Evolutionary conservation across 345 rosid genomes (phyloP).

Genomic region (Eucalyptus victrix): DNA sequence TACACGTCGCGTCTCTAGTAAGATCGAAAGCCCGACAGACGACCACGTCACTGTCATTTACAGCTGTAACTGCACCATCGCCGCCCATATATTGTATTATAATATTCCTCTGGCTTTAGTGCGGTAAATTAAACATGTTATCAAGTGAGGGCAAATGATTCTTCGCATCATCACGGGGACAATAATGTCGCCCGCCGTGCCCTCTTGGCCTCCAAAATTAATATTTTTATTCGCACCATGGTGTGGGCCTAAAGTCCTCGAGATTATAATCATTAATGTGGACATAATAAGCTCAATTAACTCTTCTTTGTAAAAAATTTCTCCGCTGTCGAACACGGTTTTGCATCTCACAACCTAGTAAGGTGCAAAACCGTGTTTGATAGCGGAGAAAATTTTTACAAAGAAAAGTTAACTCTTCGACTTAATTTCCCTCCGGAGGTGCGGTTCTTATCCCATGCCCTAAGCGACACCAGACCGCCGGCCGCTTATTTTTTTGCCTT

Average conservation of each 20-base stretch:
- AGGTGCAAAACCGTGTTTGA: background rate
- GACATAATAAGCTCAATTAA: background rate
- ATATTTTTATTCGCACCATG: background rate
- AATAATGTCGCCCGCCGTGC: background rate
- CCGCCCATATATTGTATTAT: background rate
- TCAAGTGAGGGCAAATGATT: background rate
- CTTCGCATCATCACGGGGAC: background rate
- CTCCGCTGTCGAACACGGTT: too few species aligned
- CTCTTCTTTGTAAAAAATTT: too few species aligned
- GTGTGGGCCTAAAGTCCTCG: background rate
- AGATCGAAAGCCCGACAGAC: background rate
- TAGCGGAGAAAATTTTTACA: background rate
- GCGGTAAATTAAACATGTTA: background rate
- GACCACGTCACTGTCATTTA: conserved; percentile 17
- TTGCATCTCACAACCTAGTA: too few species aligned
- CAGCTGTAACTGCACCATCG: background rate
- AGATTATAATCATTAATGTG: background rate
- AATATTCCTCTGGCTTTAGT: background rate
- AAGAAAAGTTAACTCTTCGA: background rate
- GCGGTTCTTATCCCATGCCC: background rate
- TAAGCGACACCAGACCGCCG: too few species aligned
- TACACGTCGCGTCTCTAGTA: background rate
- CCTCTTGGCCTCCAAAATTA: background rate
- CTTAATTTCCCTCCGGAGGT: background rate
- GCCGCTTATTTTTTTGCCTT: too few species aligned